Evolutionary conservation across 202 grass and related monocot genomes (phyloP).

Genomic region (Tripidium arundinaceum): DNA sequence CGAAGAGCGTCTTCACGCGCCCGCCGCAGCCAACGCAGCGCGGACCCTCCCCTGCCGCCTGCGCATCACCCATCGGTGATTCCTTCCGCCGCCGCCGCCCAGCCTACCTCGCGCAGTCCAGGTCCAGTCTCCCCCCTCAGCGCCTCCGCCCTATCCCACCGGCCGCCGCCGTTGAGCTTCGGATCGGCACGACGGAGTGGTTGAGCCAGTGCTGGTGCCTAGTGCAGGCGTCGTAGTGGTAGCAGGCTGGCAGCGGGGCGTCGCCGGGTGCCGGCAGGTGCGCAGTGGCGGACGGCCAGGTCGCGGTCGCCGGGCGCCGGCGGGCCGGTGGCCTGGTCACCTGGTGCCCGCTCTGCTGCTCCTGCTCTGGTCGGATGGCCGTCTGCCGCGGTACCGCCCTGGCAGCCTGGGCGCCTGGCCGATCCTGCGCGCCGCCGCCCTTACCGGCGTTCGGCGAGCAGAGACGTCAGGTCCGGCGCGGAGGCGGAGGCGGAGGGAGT

Average conservation of each 20-base stretch:
- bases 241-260: too few species aligned
- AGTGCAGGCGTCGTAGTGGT: too few species aligned
- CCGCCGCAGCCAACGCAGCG: slow-evolving; percentile 72
- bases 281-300: background rate
- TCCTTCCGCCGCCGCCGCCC: background rate
- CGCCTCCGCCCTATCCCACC: background rate
- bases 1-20: slow-evolving; percentile 57
- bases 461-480: too few species aligned
- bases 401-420: too few species aligned
- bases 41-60: slow-evolving; percentile 12
- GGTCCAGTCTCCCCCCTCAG: background rate
- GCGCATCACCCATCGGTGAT: slow-evolving; percentile 14
- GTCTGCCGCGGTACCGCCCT: too few species aligned
- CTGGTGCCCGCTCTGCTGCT: too few species aligned
- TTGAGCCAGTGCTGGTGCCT: background rate
- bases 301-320: background rate
- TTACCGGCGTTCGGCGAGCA: too few species aligned
- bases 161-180: background rate
- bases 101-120: background rate
- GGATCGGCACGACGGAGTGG: background rate
- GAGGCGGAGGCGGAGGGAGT: too few species aligned
- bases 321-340: too few species aligned
- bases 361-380: too few species aligned
- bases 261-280: too few species aligned
- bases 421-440: too few species aligned